Base-by-base conservation (phyloP, 768 basidiomycete genomes). In the Pleurotus sapidus region DNA sequence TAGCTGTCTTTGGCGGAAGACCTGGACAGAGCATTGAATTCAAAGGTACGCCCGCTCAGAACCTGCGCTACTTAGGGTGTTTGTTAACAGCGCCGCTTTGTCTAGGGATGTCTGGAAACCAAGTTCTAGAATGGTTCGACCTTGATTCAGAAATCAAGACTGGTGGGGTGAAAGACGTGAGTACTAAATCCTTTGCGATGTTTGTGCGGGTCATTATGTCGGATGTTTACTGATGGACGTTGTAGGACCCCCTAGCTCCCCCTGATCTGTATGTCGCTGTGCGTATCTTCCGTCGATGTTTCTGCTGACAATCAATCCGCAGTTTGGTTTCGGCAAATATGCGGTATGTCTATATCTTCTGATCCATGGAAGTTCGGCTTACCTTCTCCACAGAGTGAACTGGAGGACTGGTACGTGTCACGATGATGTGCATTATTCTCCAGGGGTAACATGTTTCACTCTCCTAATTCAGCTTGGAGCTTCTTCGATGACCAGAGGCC, bases 81-180 rank as follows among this genome's bases (percentile, higher is more conserved):
- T 34, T n/a, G 18, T 17, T 38, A 18, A 55, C 46, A 30, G 11
- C 40, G 27, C 39, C 53, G 24, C 24, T 14, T 17, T 40, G 23
- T 11, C 18, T 30, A 11, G 77, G 74, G 47, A 84, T 85, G 82
- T 80, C 83, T 3, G 84, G 84, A 1, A 84, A 84, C 62, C 84
- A 86, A 65, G 84, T 86, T 1, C 63, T 86, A 17, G 84, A 86
- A 63, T 86, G 84, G 83, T 61, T 67, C 9, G 83, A 84, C 62
- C 67, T 87, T 38, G 83, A 84, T 62, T 76, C 78, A 7, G 84
- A 85, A 65, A 79, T 86, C 59, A 84, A 84, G 73, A 84, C 84
- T 2, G 79, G 76, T 15, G 75, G 79, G 55, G 64, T 84, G 60
- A 74, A 84, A 69, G 72, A 70, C 40, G 80, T 77, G 60, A 59